Conservation (phyloP, 2,329 filamentous ascomycete genomes). For the Colletotrichum limetticola region DNA sequence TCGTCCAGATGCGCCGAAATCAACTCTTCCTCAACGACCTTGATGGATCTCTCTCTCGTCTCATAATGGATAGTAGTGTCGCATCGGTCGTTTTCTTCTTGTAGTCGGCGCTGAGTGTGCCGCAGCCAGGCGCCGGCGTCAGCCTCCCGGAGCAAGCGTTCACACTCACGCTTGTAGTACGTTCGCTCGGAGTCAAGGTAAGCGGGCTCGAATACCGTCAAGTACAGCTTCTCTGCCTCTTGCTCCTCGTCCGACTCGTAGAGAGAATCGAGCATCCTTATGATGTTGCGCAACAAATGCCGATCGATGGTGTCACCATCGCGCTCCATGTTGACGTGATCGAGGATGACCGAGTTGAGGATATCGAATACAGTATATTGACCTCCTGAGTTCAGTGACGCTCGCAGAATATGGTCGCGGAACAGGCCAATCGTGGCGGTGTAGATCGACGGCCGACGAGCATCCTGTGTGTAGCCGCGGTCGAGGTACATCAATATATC, state of each 20-base stretch:
- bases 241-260: constrained; percentile 85
- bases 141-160: constrained; percentile 77
- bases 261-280: constrained; percentile 89
- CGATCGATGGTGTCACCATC: constrained; percentile 91
- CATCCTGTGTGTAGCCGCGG: constrained; percentile 80
- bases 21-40: constrained; percentile 83
- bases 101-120: constrained; percentile 77
- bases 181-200: constrained; percentile 76
- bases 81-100: constrained; percentile 86
- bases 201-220: constrained; percentile 82
- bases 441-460: constrained; percentile 81
- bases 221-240: constrained; percentile 84
- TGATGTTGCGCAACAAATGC: constrained; percentile 81
- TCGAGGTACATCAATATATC: constrained; percentile 99
- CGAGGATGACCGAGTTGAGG: constrained; percentile 83
- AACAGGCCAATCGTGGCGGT: constrained; percentile 87
- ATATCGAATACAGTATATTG: constrained; percentile 74
- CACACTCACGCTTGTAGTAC: constrained; percentile 83
- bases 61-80: constrained; percentile 80
- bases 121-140: constrained; percentile 87
- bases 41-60: constrained; percentile 78
- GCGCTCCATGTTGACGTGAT: constrained; percentile 92
- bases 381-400: constrained; percentile 58
- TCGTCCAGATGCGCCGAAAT: constrained; percentile 82
- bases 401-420: constrained; percentile 83